A percentile compares a stretch with the other conserved stretches of the same genome.
phyloP scores from a whole-genome alignment of 805 yeast species.

The Pichia nakasei region DNA sequence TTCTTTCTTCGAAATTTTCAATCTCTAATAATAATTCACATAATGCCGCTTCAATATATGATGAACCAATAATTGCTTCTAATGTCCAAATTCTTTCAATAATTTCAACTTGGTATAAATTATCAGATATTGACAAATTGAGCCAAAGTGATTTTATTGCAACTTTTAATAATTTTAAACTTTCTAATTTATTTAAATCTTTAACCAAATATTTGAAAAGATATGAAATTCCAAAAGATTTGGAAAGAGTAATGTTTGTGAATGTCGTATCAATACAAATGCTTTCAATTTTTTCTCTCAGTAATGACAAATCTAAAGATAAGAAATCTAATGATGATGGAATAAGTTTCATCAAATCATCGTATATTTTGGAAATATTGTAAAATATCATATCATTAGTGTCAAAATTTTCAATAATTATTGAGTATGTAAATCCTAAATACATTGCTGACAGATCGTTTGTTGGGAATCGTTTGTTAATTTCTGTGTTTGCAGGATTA shows the following conservation, averaged over 20 bases:
- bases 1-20: slow-evolving; percentile 29
- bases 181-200: slow-evolving; percentile 26
- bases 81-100: slow-evolving; percentile 57
- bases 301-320: neutral
- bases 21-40: slow-evolving; percentile 43
- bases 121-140: slow-evolving; percentile 39
- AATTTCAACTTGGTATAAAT: slow-evolving; percentile 59
- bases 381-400: slow-evolving; percentile 18
- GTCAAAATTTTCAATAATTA: no score
- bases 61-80: slow-evolving; percentile 41
- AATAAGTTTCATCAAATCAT: slow-evolving; percentile 33
- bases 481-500: neutral
- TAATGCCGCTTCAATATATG: slow-evolving; percentile 66
- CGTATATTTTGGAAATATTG: slow-evolving; percentile 28
- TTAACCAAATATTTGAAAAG: slow-evolving; percentile 31
- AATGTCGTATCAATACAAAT: slow-evolving; percentile 18
- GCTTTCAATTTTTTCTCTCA: neutral
- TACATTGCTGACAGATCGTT: slow-evolving; percentile 37
- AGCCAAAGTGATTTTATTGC: slow-evolving; percentile 46
- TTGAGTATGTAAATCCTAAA: slow-evolving; percentile 19
- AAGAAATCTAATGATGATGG: slow-evolving; percentile 28
- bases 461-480: slow-evolving; percentile 30
- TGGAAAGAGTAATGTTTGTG: slow-evolving; percentile 17
- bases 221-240: slow-evolving; percentile 36
- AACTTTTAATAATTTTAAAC: slow-evolving; percentile 32